phyloP scores from a whole-genome alignment of 257 asterid species.

The Fraxinus excelsior region DNA sequence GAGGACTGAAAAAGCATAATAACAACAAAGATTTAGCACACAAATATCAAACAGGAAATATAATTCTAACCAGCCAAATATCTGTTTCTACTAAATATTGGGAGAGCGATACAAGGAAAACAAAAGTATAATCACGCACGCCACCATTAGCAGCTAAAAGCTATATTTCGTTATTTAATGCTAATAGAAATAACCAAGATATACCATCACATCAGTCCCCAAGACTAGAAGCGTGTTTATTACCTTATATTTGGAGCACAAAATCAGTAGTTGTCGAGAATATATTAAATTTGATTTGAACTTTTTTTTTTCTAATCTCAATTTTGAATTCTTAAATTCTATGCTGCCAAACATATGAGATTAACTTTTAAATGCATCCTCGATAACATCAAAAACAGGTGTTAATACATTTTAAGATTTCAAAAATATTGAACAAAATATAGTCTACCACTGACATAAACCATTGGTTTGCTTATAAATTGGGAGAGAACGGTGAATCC shows the following conservation, averaged over 20 bases:
- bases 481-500: neutral
- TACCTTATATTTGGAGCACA: neutral
- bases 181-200: neutral
- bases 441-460: neutral
- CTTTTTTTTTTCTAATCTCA: neutral
- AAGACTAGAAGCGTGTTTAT: neutral
- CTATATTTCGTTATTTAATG: neutral
- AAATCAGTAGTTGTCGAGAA: neutral
- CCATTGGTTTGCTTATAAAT: neutral
- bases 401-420: neutral
- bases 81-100: neutral
- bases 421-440: conserved; percentile 2
- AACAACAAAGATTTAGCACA: conserved; percentile 2
- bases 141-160: neutral
- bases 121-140: neutral
- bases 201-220: neutral
- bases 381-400: neutral
- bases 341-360: neutral
- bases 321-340: neutral
- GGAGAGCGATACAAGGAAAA: neutral
- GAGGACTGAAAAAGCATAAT: conserved; percentile 37
- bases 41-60: neutral
- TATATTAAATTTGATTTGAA: neutral
- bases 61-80: neutral
- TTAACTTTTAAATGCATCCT: neutral